Evolutionary conservation across 2,329 filamentous ascomycete genomes (phyloP).

Genomic region (Aspergillus latus): DNA sequence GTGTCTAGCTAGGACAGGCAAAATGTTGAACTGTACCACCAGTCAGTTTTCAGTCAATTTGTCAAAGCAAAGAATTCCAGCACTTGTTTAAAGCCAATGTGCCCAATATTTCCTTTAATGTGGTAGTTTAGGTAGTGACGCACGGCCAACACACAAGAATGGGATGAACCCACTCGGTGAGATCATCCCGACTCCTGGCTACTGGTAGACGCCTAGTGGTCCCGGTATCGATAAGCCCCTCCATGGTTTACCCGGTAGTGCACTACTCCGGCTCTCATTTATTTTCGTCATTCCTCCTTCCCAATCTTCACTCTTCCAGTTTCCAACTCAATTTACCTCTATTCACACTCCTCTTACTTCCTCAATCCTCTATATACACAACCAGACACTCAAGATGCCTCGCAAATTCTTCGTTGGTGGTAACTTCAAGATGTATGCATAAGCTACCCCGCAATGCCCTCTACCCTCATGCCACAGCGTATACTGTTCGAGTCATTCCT

Average conservation of each 20-base stretch:
- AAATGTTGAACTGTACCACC: background rate
- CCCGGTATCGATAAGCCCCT: constrained; percentile 27
- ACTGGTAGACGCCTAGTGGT: background rate
- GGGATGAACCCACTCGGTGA: background rate
- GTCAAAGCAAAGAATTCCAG: background rate
- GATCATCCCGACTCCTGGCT: background rate
- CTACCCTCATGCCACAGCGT: constrained; percentile 16
- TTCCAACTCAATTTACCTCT: constrained; percentile 4
- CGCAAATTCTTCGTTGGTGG: constrained; percentile 97
- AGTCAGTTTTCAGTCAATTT: background rate
- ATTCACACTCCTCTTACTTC: constrained; percentile 5
- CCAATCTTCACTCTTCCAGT: constrained; percentile 7
- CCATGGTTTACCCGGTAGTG: constrained; percentile 8
- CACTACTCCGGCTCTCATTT: constrained; percentile 12
- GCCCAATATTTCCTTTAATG: background rate
- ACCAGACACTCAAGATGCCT: constrained; percentile 66
- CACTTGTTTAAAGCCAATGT: background rate
- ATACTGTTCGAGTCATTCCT: background rate
- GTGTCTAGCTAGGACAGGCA: background rate
- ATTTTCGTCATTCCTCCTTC: constrained; percentile 18
- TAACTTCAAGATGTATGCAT: constrained; percentile 95
- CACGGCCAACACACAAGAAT: constrained; percentile 13
- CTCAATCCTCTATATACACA: constrained; percentile 11
- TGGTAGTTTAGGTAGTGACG: constrained; percentile 1
- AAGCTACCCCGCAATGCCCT: constrained; percentile 29